Evolutionary conservation across 495 filamentous ascomycete species (phyloP).

Genomic region (Neurospora africana): DNA sequence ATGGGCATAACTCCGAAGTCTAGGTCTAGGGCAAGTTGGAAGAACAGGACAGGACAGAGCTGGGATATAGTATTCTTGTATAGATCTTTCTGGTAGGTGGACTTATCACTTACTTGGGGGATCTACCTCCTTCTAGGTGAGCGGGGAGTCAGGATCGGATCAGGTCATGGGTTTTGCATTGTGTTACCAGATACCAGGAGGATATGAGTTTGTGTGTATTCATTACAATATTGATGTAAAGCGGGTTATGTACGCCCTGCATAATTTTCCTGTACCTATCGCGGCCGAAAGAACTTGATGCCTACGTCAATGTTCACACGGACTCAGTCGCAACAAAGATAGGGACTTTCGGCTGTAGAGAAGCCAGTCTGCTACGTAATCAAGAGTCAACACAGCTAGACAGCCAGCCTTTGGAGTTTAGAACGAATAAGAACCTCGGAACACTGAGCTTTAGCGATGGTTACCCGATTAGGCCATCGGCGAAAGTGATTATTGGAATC

Average conservation of each 20-base stretch:
- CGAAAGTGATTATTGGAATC: not conserved
- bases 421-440: not conserved
- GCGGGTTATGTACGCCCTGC: too few relatives aligned
- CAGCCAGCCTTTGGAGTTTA: too few relatives aligned
- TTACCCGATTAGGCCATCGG: not conserved
- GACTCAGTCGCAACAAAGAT: too few relatives aligned
- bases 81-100: not conserved
- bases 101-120: not conserved
- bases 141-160: not conserved
- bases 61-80: not conserved
- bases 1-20: too few relatives aligned
- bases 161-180: not conserved
- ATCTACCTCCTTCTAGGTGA: too few relatives aligned
- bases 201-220: not conserved
- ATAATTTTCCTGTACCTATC: too few relatives aligned
- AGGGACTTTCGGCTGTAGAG: too few relatives aligned
- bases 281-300: not conserved
- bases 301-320: not conserved
- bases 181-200: not conserved
- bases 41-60: too few relatives aligned
- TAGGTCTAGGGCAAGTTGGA: too few relatives aligned
- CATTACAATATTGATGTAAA: too few relatives aligned
- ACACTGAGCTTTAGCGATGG: not conserved
- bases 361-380: not conserved
- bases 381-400: too few relatives aligned